phyloP scores from a whole-genome alignment of 768 basidiomycete genomes.

The Pilatotrama ljubarskyi region DNA sequence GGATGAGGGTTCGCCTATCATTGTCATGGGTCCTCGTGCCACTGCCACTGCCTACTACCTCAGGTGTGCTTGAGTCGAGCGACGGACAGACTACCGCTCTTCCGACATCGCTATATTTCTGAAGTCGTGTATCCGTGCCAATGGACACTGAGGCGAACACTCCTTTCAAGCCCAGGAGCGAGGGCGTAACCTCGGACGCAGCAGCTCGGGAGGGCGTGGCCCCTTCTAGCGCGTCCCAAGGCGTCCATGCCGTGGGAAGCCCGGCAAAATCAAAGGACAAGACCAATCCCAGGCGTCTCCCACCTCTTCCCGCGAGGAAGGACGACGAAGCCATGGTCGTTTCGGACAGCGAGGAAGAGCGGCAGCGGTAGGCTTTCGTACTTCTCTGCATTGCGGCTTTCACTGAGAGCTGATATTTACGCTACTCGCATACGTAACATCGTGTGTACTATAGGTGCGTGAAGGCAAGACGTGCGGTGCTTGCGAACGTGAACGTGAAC shows the following conservation, averaged over 20 bases:
- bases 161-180: no score
- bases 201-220: no score
- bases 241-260: not conserved
- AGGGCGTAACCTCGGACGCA: no score
- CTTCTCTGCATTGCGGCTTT: not conserved
- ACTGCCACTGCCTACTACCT: not conserved
- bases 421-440: not conserved
- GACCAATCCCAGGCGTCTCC: not conserved
- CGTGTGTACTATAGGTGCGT: not conserved
- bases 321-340: constrained; percentile 32
- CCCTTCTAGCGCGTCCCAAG: no score
- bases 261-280: not conserved
- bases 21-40: no score
- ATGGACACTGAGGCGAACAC: no score
- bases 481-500: not conserved
- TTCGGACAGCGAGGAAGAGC: constrained; percentile 54
- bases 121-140: not conserved
- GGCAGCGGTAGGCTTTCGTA: constrained; percentile 28
- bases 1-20: no score
- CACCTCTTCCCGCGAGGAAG: constrained; percentile 12
- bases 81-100: no score
- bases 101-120: no score
- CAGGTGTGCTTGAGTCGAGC: no score
- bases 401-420: not conserved
- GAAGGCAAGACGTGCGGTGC: not conserved